These are phyloP conservation scores for Waltergamsia citrina DNA, from an alignment of 2,329 filamentous ascomycete genomes.

Conservation along the genomic window DNA sequence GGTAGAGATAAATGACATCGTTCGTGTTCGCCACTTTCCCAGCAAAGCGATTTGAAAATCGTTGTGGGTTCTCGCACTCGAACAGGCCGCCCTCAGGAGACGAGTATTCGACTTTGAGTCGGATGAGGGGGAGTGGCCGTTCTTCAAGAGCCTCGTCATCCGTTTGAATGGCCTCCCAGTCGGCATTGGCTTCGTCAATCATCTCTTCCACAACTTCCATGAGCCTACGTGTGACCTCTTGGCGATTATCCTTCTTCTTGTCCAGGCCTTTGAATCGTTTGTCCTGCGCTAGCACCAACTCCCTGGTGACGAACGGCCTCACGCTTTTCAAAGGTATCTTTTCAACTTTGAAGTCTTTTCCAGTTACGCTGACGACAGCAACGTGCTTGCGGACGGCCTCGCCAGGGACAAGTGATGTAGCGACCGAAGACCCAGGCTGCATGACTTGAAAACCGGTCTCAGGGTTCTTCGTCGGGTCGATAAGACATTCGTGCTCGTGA, in stretches of 20 bases:
- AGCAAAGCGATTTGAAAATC: slow-evolving; percentile 87
- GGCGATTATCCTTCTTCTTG: slow-evolving; percentile 73
- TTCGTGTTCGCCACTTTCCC: slow-evolving; percentile 89
- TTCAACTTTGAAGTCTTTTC: slow-evolving; percentile 70
- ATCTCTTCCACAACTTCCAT: slow-evolving; percentile 74
- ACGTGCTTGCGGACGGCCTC: slow-evolving; percentile 91
- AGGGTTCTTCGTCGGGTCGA: slow-evolving; percentile 73
- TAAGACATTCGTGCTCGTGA: slow-evolving; percentile 92
- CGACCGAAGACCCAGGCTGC: slow-evolving; percentile 93
- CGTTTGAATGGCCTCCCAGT: slow-evolving; percentile 74
- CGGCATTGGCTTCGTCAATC: slow-evolving; percentile 72
- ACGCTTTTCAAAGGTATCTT: slow-evolving; percentile 80
- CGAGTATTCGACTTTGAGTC: slow-evolving; percentile 84
- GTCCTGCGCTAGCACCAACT: slow-evolving; percentile 70
- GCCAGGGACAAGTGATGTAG: slow-evolving; percentile 81
- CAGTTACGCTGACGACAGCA: slow-evolving; percentile 73
- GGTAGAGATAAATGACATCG: slow-evolving; percentile 87
- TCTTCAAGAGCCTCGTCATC: slow-evolving; percentile 48
- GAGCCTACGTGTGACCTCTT: slow-evolving; percentile 68
- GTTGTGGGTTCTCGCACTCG: slow-evolving; percentile 89
- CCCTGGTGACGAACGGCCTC: slow-evolving; percentile 79
- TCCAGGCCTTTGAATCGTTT: slow-evolving; percentile 69
- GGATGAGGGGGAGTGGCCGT: slow-evolving; percentile 71
- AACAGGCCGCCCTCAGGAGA: slow-evolving; percentile 77
- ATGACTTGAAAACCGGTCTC: slow-evolving; percentile 93